Base-by-base conservation (phyloP, 805 yeast species). In the Lachancea sp. region DNA sequence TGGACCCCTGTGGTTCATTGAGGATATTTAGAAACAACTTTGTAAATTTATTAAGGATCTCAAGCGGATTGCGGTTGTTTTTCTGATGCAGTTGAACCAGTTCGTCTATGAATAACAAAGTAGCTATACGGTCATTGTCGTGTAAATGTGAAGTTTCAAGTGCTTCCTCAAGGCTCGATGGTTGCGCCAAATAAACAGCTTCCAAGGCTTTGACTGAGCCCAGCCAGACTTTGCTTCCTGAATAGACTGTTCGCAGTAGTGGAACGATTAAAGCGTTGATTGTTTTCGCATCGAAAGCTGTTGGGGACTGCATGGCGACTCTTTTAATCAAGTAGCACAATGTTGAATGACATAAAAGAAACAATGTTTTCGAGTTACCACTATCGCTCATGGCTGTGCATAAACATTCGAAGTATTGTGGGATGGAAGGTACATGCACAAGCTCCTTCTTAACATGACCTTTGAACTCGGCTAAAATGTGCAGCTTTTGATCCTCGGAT, bases 321-420 rank as follows among this genome's bases (percentile, higher is more conserved):
- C 77, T 56, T 43, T 70, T 69, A 18, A 68, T 59, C 12, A 72
- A 48, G 48, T 72, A 71, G 45, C 74, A 69, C 15, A 71, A 49
- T 21, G 74, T 54, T 1, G 74, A 65, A 43, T 71, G 70, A 1
- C 37, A 37, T 8, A 33, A 29, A 16, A 34, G 15, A 18, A 19
- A 30, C 16, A 38, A 18, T 18, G 18, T 38, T 17, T 31, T 33
- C 12, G 30, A 12, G 3, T 30, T 11, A n/a, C 15, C 17, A 2
- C 33, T 15, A 29, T 35, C 33, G 20, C 38, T 37, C 30, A 45
- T 26, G 2, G 47, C 38, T 13, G 31, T 44, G 36, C 57, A 42
- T 33, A 61, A 35, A 3, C 58, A 50, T 5, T 47, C 47, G 23
- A 61, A 54, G 42, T 61, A 63, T 9, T 42, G 34, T 7, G 41